A percentile compares a stretch with the other conserved stretches of the same genome.
These are phyloP conservation scores for Salix brachista DNA, from an alignment of 345 rosid genomes.

Conservation along the genomic window DNA sequence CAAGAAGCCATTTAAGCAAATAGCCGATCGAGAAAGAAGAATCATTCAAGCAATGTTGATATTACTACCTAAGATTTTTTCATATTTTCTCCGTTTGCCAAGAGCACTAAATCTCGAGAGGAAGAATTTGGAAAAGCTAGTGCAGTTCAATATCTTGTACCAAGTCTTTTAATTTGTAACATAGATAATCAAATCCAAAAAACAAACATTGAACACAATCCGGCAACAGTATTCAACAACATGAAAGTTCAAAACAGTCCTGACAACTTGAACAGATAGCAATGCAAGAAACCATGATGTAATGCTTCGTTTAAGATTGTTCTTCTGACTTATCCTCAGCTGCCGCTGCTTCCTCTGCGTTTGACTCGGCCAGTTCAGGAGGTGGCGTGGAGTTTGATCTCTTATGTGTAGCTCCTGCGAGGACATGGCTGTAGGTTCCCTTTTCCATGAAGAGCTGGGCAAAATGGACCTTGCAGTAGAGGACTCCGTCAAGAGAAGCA, in stretches of 20 bases:
- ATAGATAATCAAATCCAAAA: background rate
- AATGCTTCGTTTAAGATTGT: background rate
- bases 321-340: slow-evolving; percentile 7
- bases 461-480: slow-evolving; percentile 87
- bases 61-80: background rate
- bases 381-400: slow-evolving; percentile 52
- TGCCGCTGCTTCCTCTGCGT: background rate
- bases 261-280: background rate
- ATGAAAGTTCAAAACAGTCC: background rate
- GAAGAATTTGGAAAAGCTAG: background rate
- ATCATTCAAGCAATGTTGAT: background rate
- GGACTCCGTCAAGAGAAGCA: slow-evolving; percentile 69
- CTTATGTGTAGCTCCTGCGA: slow-evolving; percentile 61
- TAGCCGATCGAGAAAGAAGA: background rate
- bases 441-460: slow-evolving; percentile 87
- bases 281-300: background rate
- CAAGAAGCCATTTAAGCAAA: background rate
- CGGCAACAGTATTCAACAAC: background rate
- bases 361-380: slow-evolving; percentile 41
- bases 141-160: background rate
- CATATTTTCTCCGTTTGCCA: background rate
- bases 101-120: background rate
- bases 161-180: background rate
- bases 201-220: background rate
- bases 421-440: slow-evolving; percentile 83